Evolutionary conservation across 768 basidiomycete species (phyloP).

Genomic region (Leucosporidium yakuticum): DNA sequence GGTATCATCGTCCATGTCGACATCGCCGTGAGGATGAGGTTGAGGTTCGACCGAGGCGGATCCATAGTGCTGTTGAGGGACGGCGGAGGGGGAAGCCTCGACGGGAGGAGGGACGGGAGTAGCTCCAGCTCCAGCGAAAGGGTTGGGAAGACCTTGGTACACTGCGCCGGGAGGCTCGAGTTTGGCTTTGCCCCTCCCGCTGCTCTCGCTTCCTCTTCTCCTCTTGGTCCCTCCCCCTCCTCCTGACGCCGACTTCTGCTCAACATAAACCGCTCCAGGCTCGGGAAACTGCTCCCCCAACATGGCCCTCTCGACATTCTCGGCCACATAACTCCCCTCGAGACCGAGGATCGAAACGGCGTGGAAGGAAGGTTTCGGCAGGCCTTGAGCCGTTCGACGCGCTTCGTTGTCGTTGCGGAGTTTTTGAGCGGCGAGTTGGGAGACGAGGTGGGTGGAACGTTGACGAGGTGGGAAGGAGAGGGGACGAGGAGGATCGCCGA

Average conservation of each 20-base stretch:
- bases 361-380: slow-evolving; percentile 8
- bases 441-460: slow-evolving; percentile 18
- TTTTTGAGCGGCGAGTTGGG: slow-evolving; percentile 20
- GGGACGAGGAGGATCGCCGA: slow-evolving; percentile 8
- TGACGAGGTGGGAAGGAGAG: slow-evolving; percentile 20
- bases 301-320: slow-evolving; percentile 25
- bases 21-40: too few relatives aligned
- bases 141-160: slow-evolving; percentile 40
- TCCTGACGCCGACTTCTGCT: slow-evolving; percentile 26
- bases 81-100: slow-evolving; percentile 36
- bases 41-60: too few relatives aligned
- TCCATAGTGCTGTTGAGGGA: too few relatives aligned
- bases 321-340: slow-evolving; percentile 19
- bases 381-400: slow-evolving; percentile 14
- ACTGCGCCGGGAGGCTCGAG: slow-evolving; percentile 52
- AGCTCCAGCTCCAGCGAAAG: slow-evolving; percentile 23
- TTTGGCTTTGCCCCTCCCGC: slow-evolving; percentile 47
- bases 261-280: neutral
- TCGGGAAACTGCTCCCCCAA: slow-evolving; percentile 12
- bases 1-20: too few relatives aligned
- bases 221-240: neutral
- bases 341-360: slow-evolving; percentile 24
- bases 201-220: neutral
- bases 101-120: slow-evolving; percentile 44
- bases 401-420: slow-evolving; percentile 21